These are phyloP conservation scores for Mortierella sp. DNA, from an alignment of 371 early-diverging fungal genomes.

Conservation along the genomic window DNA sequence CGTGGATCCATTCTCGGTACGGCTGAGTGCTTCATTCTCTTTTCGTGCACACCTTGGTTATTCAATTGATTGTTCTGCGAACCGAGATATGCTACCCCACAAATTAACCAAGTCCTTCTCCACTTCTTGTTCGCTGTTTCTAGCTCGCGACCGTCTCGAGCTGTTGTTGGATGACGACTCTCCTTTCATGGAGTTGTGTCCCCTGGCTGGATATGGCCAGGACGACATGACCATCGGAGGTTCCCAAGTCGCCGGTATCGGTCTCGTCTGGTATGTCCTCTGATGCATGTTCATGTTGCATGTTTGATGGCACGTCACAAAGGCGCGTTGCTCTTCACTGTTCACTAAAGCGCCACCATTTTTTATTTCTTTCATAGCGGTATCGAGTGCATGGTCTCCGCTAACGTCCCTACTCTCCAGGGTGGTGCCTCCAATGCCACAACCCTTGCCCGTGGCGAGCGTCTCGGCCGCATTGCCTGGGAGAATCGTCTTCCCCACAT, in stretches of 20 bases:
- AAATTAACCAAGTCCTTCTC: background rate
- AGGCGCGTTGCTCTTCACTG: background rate
- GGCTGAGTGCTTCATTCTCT: background rate
- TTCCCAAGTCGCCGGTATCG: constrained; percentile 78
- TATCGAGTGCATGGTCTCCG: constrained; percentile 73
- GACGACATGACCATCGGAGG: constrained; percentile 82
- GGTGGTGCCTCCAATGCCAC: constrained; percentile 75
- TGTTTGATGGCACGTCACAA: background rate
- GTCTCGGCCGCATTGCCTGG: constrained; percentile 70
- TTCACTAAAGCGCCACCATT: background rate
- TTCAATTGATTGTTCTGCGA: background rate
- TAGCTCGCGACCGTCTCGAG: constrained; percentile 77
- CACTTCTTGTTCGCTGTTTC: background rate
- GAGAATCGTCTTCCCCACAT: constrained; percentile 74
- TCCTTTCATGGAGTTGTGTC: constrained; percentile 78
- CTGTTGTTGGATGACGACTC: constrained; percentile 78
- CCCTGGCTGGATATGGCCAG: constrained; percentile 78
- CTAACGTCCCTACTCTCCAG: constrained; percentile 75
- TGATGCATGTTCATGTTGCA: background rate
- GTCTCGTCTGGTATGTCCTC: constrained; percentile 71
- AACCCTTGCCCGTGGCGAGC: constrained; percentile 66
- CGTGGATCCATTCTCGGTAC: constrained; percentile 77
- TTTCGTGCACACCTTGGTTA: background rate
- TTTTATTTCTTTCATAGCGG: constrained; percentile 60
- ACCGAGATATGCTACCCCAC: background rate